phyloP scores from a whole-genome alignment of 169 alveolate species.

The Plasmodium malariae region DNA sequence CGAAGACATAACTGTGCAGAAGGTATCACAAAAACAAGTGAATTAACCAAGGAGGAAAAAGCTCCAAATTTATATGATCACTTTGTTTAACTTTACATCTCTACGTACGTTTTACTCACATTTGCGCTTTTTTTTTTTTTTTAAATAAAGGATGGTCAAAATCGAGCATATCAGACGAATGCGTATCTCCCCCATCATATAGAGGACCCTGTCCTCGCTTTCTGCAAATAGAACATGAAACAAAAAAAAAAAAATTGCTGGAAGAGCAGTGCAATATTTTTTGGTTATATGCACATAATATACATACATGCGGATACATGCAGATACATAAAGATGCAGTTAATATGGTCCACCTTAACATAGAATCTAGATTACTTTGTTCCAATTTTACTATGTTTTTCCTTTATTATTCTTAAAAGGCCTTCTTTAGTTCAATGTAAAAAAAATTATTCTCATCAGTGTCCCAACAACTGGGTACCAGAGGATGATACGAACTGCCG shows the following conservation, averaged over 20 bases:
- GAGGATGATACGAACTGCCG: constrained; percentile 41
- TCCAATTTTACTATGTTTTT: neutral
- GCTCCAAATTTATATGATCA: neutral
- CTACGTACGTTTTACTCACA: neutral
- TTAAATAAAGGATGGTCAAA: constrained; percentile 41
- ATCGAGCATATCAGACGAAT: constrained; percentile 27
- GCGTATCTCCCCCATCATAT: constrained; percentile 57
- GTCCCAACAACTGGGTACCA: constrained; percentile 72
- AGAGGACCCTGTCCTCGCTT: constrained; percentile 73
- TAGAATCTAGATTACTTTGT: neutral
- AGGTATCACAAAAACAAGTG: constrained; percentile 23
- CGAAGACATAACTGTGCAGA: constrained; percentile 67
- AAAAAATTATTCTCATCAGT: constrained; percentile 58
- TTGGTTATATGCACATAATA: constrained; percentile 22
- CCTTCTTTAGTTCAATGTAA: constrained; percentile 53
- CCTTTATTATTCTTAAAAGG: constrained; percentile 33
- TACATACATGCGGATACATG: neutral
- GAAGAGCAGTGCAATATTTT: constrained; percentile 39
- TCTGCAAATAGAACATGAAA: constrained; percentile 39
- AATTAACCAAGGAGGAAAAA: neutral
- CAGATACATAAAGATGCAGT: neutral
- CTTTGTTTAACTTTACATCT: neutral
- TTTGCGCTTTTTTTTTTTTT: neutral
- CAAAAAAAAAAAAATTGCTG: constrained; percentile 27
- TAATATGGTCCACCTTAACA: no score